Percentiles rank a stretch among this genome's conserved stretches.
These are phyloP conservation scores for Xylariaceae sp. DNA, from an alignment of 2,329 filamentous ascomycete genomes.

Conservation along the genomic window DNA sequence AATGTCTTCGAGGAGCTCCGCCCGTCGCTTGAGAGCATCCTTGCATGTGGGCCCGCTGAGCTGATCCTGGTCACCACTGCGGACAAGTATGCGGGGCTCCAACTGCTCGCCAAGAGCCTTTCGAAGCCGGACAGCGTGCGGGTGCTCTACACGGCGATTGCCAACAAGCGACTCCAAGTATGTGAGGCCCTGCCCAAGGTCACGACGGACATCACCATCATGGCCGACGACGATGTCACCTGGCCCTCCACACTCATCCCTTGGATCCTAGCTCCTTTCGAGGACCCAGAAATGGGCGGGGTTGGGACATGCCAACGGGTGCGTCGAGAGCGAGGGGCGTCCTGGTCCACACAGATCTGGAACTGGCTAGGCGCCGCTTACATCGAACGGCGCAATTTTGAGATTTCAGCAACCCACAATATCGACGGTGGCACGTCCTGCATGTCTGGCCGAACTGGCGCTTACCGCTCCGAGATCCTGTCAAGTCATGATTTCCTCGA, in stretches of 20 bases:
- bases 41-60: conserved; percentile 63
- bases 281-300: conserved; percentile 75
- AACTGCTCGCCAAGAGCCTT: conserved; percentile 60
- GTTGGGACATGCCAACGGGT: conserved; percentile 90
- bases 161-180: conserved; percentile 93
- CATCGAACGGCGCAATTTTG: conserved; percentile 90
- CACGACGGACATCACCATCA: conserved; percentile 75
- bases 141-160: conserved; percentile 72
- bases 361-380: conserved; percentile 90
- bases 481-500: conserved; percentile 80
- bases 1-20: conserved; percentile 78
- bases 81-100: conserved; percentile 65
- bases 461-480: conserved; percentile 84
- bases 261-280: conserved; percentile 91
- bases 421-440: conserved; percentile 95
- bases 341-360: conserved; percentile 61
- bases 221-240: conserved; percentile 93
- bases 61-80: conserved; percentile 84
- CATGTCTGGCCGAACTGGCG: conserved; percentile 89
- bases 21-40: conserved; percentile 72
- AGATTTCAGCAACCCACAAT: conserved; percentile 91
- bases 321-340: conserved; percentile 59
- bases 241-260: conserved; percentile 82
- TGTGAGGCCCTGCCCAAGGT: conserved; percentile 86
- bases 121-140: conserved; percentile 54